Evolutionary conservation across 768 basidiomycete species (phyloP), one percentile per base, ranked within the genome.

Genomic region (Suillus spraguei): DNA sequence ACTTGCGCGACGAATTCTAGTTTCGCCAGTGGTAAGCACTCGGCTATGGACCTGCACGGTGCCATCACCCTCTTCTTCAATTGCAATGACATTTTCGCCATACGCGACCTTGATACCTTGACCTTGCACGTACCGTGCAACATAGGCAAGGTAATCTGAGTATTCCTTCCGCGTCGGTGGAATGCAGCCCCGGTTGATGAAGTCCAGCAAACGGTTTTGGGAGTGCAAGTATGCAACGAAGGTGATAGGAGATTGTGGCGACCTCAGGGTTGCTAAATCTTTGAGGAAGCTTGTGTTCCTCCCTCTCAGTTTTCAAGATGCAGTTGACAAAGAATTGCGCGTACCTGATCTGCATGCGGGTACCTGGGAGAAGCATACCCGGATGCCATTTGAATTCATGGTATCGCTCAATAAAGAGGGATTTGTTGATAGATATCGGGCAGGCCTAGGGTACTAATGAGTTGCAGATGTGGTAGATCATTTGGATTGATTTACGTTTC

Each of bases 141-240:
- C 83, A 83, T 83, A 85, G 10, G 79, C 68, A 20, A 86, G 77
- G 70, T 86, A 86, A 70, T 85, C 84, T 5, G 83, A 76, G 62
- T 80, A 85, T 64, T 86, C 85, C 62, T 80, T 80, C 33, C 85
- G 80, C 22, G 82, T 81, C 11, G 85, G 85, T 36, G 81, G 78
- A 47, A 78, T 82, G 16, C 80, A 81, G 2, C 81, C 81, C 36
- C 81, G 79, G 68, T 86, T 85, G 67, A 85, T 84, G 76, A 85
- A 86, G 41, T 79, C 72, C 33, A 81, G 65, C 42, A 86, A 77
- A 53, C 84, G 80, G 55, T 76, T 77, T 62, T 84, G 78, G 58
- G 78, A 78, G 63, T 84, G 81, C 60, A 86, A 75, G 69, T 85
- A 86, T 20, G 81, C 74, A 53, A 85, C 66, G 75, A 85, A 86